These are phyloP conservation scores for Dendrostoma leiphaemia DNA, from an alignment of 2,329 filamentous ascomycete species.

Conservation along the genomic window DNA sequence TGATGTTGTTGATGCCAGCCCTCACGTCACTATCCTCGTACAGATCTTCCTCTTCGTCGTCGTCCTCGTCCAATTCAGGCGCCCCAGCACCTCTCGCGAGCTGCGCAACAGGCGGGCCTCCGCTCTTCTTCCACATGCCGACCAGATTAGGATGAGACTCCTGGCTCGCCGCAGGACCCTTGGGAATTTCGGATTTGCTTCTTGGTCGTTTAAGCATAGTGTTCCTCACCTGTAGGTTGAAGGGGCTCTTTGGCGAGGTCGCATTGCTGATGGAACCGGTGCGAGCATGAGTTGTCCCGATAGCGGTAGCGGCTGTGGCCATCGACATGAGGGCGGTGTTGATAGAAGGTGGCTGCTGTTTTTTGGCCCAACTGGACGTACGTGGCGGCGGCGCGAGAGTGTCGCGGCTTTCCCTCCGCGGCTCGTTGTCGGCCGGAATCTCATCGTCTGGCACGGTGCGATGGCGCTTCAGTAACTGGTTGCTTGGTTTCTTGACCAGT, in stretches of 20 bases:
- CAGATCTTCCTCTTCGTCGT: constrained; percentile 45
- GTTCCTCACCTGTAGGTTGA: constrained; percentile 45
- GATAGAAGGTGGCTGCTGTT: constrained; percentile 53
- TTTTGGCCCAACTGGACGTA: constrained; percentile 49
- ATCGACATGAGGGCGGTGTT: constrained; percentile 58
- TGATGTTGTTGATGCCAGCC: constrained; percentile 59
- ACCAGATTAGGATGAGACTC: constrained; percentile 44
- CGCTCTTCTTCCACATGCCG: constrained; percentile 50
- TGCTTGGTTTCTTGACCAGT: constrained; percentile 50
- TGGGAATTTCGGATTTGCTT: constrained; percentile 54
- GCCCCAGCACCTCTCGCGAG: constrained; percentile 35
- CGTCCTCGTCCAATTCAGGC: constrained; percentile 38
- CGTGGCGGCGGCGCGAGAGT: constrained; percentile 51
- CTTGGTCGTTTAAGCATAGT: constrained; percentile 49
- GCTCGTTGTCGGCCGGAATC: constrained; percentile 27
- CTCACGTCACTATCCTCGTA: constrained; percentile 60
- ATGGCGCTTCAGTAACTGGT: constrained; percentile 44
- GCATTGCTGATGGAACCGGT: constrained; percentile 58
- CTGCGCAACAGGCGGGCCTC: constrained; percentile 52
- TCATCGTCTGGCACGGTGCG: constrained; percentile 40
- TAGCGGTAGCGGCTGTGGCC: constrained; percentile 52
- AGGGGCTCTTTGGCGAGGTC: constrained; percentile 53
- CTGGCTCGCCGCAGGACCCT: constrained; percentile 31
- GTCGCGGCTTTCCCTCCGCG: constrained; percentile 41
- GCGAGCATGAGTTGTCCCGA: constrained; percentile 55